These are phyloP conservation scores for Kurtzmaniella natalensis DNA, from an alignment of 1,139 yeast genomes.

Conservation along the genomic window DNA sequence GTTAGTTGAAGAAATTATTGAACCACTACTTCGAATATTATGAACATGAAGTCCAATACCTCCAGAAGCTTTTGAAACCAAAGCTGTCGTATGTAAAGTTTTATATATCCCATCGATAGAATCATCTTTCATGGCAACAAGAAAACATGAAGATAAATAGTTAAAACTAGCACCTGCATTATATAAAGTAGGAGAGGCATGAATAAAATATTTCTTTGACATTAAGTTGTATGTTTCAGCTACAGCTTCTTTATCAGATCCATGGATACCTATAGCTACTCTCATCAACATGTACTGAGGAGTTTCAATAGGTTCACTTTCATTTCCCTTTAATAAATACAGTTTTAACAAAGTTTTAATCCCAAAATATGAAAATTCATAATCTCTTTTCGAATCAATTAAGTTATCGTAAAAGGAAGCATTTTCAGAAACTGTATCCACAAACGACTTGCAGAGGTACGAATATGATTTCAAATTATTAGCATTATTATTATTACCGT, in stretches of 20 bases:
- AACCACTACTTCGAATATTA: constrained; percentile 48
- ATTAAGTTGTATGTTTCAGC: constrained; percentile 47
- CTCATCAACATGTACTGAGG: constrained; percentile 50
- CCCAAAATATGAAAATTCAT: constrained; percentile 45
- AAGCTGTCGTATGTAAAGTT: constrained; percentile 50
- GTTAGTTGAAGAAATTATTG: constrained; percentile 49
- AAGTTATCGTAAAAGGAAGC: constrained; percentile 31
- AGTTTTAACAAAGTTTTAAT: constrained; percentile 49
- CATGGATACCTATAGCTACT: constrained; percentile 52
- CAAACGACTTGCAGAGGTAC: constrained; percentile 23
- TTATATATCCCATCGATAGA: constrained; percentile 57
- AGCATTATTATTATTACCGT: constrained; percentile 16
- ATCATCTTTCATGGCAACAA: constrained; percentile 55
- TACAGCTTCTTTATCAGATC: constrained; percentile 32
- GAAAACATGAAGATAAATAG: constrained; percentile 50
- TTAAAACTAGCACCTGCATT: constrained; percentile 49
- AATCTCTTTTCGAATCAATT: constrained; percentile 35
- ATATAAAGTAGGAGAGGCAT: constrained; percentile 54
- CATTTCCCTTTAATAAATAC: constrained; percentile 28
- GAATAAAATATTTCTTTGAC: constrained; percentile 49
- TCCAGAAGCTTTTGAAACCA: constrained; percentile 56
- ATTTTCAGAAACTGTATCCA: constrained; percentile 27
- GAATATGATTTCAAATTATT: constrained; percentile 13
- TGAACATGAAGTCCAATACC: constrained; percentile 58
- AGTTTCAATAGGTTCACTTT: constrained; percentile 42